A percentile compares a stretch with the other conserved stretches of the same genome.
These are phyloP conservation scores for Ceratobasidium sp. DNA, from an alignment of 1,284 basidiomycete genomes.

Conservation along the genomic window DNA sequence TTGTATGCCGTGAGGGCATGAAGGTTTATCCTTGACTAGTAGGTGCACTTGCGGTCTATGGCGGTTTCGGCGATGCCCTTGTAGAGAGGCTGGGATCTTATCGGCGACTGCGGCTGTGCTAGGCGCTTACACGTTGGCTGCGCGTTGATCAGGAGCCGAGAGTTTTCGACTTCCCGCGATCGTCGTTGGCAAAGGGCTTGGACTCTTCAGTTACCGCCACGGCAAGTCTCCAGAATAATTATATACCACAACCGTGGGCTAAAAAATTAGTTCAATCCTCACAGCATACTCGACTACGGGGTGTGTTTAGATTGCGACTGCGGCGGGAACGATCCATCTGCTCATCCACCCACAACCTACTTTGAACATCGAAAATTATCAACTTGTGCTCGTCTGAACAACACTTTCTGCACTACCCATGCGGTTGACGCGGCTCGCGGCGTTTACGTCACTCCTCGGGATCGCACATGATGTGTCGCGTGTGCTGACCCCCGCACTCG, in stretches of 20 bases:
- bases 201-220: neutral
- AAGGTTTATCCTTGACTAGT: neutral
- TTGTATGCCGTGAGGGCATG: neutral
- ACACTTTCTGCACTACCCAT: neutral
- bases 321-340: neutral
- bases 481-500: neutral
- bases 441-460: conserved; percentile 4
- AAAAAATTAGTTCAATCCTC: neutral
- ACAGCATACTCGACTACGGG: neutral
- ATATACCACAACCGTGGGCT: neutral
- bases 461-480: conserved; percentile 14
- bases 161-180: neutral
- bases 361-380: neutral
- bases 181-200: neutral
- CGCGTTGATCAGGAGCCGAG: conserved; percentile 29
- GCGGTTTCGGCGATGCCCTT: neutral
- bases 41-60: neutral
- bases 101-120: conserved; percentile 1
- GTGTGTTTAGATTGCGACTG: neutral
- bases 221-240: neutral
- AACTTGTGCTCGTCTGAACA: neutral
- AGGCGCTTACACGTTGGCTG: conserved; percentile 36
- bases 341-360: neutral
- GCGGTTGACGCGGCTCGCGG: conserved; percentile 21
- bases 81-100: neutral